Evolutionary conservation across 371 early-diverging fungal species (phyloP), one percentile per base, ranked within the genome.

Genomic region (Rhizopus sp.): DNA sequence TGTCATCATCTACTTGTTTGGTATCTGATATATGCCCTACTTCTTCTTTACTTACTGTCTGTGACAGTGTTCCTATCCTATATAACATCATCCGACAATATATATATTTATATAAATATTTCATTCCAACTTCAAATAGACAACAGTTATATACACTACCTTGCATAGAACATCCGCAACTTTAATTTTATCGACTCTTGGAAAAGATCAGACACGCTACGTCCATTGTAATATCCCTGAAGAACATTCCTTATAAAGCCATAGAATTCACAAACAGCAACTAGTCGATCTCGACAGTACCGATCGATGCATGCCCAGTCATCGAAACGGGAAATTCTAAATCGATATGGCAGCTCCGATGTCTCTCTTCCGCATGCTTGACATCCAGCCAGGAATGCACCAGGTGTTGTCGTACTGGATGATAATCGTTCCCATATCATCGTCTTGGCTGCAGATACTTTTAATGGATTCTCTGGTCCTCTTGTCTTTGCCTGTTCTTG

Each of bases 261-360:
- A 70, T 93, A 96, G 60, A 95, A 96, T 68, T 96, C 97, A 65
- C 93, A 90, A 10, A 87, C 93, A 10, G 95, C 88, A 5, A 96
- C 91, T 16, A 96, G 59, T 6, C 95, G 79, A 70, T 94, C 95
- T 12, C 95, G 87, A 66, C 97, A 96, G 51, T 80, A 82, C 3
- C 80, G 76, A 64, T 96, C 96, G 51, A 96, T 88, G 40, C 92
- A 91, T 9, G 84, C 83, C 93, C 94, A 94, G 13, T 92, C 90
- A 55, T 87, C 85, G 23, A 77, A 60, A 33, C 88, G 82, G 2
- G 92, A 86, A 45, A 93, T 85, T 23, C 87, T 82, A 73, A 93
- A 94, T 40, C 91, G 85, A 68, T 88, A 93, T 0, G 88, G 84
- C 56, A 88, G 78, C n/a, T 84, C 77, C 4, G 13, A 32, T 13